Base-by-base conservation (phyloP, 495 filamentous ascomycete genomes). In the Letharia lupina region DNA sequence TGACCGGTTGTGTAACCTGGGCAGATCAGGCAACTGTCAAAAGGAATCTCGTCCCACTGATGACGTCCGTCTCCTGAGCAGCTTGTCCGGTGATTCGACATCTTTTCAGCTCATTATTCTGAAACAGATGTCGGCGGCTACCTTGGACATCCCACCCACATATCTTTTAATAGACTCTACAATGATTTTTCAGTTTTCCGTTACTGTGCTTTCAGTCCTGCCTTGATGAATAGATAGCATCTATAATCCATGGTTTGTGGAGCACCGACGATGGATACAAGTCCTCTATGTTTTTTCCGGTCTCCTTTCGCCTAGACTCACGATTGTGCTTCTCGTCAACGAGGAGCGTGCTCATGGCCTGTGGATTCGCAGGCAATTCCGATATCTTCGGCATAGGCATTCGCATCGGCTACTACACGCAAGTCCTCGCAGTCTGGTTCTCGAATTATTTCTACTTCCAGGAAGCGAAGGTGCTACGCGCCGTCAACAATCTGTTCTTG, bases 351-450 rank as follows among this genome's bases (percentile, higher is more conserved):
- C 45, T n/a, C 11, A 63, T 63, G 61, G 41, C 61, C 6, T 60
- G 64, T 33, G 64, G 64, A n/a, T 76, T 77, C 61, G 2, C 11
- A 5, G 75, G 75, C 16, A 71, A 77, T 33, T 40, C 70, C 8
- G 76, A 77, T 42, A 68, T 77, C 15, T 78, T 73, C 37, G 76
- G 76, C 1, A 68, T 76, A 45, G 76, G 76, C 5, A 76, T 78
- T 15, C 75, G 76, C 13, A 69, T 78, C 12, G 76, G 76, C 39
- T 73, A 78, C 60, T 78, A 78, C 60, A 62, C 76, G 1, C 76
- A 78, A 63, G 72, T 68, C 56, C 45, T 77, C 10, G 68, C 76
- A 62, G 33, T 78, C 60, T 75, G 69, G 71, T 67, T 73, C 60
- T 42, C 73, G 12, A 73, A 73, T 33, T 75, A 72, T 48, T 75